A percentile compares a stretch with the other conserved stretches of the same genome.
Conservation (phyloP, 2,329 filamentous ascomycete genomes). For the Penicillium sp. region DNA sequence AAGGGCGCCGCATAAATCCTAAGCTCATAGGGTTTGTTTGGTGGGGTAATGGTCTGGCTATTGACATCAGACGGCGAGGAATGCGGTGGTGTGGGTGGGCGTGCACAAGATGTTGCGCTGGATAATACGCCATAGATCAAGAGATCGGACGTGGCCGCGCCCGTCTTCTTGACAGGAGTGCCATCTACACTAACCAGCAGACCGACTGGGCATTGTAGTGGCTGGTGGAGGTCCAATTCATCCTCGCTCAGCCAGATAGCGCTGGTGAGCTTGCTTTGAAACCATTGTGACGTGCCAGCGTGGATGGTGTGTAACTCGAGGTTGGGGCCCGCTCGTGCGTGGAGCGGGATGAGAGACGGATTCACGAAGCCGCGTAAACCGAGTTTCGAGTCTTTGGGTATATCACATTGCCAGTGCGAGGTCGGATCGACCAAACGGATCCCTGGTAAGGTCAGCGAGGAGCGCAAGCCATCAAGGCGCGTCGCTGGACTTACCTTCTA, state of each 20-base stretch:
- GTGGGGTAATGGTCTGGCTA: conserved; percentile 5
- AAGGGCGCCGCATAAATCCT: conserved; percentile 38
- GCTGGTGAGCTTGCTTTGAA: conserved; percentile 36
- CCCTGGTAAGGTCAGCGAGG: conserved; percentile 23
- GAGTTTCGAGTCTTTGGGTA: conserved; percentile 33
- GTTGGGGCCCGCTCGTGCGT: conserved; percentile 38
- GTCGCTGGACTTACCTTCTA: conserved; percentile 28
- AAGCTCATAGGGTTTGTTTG: conserved; percentile 26
- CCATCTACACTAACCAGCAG: conserved; percentile 34
- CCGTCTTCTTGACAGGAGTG: conserved; percentile 14
- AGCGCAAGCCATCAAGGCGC: conserved; percentile 5
- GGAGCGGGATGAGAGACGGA: conserved; percentile 39
- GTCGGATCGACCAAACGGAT: conserved; percentile 34
- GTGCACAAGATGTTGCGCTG: conserved; percentile 23
- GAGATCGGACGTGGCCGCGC: conserved; percentile 32
- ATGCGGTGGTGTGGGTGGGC: conserved; percentile 35
- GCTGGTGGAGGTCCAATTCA: conserved; percentile 26
- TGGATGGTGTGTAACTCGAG: conserved; percentile 39
- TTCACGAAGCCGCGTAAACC: conserved; percentile 37
- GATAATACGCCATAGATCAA: conserved; percentile 40
- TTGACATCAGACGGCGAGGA: conserved; percentile 29
- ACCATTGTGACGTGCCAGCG: conserved; percentile 35
- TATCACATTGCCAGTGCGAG: conserved; percentile 31
- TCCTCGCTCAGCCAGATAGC: conserved; percentile 34
- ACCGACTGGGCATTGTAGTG: conserved; percentile 38